Conservation (phyloP, 495 filamentous ascomycete genomes). For the Neurospora hispaniola region DNA sequence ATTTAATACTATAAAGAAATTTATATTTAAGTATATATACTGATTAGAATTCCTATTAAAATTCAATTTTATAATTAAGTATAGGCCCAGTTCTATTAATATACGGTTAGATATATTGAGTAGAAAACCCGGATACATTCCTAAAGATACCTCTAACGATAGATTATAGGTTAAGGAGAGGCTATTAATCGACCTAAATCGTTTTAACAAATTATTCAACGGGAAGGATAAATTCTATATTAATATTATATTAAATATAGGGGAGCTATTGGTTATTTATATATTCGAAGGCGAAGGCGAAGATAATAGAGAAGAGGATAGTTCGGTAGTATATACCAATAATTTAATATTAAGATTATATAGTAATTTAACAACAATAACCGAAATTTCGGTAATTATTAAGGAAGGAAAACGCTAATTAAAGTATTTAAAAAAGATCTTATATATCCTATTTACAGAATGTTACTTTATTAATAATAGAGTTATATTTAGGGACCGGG, state of each 20-base stretch:
- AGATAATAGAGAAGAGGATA: no score
- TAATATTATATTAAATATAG: background rate
- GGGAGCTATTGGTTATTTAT: background rate
- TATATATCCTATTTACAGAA: fast-evolving
- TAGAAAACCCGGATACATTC: no score
- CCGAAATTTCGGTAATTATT: no score
- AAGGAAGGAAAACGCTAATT: fast-evolving
- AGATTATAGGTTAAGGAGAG: no score
- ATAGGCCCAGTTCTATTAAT: fast-evolving
- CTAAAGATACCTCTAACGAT: fast-evolving
- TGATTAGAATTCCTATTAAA: background rate
- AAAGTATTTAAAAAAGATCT: no score
- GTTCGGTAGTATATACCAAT: no score
- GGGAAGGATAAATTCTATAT: background rate
- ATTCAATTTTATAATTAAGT: background rate
- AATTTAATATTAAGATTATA: no score
- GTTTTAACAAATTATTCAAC: no score
- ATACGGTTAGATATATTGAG: fast-evolving
- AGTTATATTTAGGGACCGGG: no score
- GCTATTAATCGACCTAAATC: no score
- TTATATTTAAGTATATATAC: background rate
- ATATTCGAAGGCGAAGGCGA: fast-evolving
- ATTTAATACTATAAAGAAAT: background rate
- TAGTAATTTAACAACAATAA: no score
- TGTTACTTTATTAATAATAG: no score